A percentile compares a stretch with the other conserved stretches of the same genome.
These are phyloP conservation scores for Ceratocystis papillata DNA, from an alignment of 2,329 filamentous ascomycete species.

Conservation along the genomic window DNA sequence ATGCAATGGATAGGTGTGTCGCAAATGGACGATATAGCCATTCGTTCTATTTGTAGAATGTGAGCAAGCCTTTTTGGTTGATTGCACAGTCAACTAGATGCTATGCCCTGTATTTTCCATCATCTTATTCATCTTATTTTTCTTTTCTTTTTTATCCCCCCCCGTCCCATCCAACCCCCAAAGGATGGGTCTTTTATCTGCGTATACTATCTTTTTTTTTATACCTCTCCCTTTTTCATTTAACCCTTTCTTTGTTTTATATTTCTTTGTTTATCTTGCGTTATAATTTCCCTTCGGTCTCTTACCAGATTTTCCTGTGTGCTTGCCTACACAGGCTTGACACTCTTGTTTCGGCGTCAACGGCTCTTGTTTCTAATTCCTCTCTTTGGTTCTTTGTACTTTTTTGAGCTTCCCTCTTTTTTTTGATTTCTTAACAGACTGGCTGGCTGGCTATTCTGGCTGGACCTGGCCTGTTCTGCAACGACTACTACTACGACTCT, in stretches of 20 bases:
- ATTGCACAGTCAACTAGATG: background rate
- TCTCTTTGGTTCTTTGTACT: constrained; percentile 18
- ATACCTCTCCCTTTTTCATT: constrained; percentile 19
- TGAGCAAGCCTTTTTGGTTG: background rate
- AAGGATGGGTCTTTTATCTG: constrained; percentile 3
- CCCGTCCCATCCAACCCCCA: background rate
- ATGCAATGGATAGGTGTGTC: background rate
- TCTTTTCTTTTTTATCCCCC: constrained; percentile 7
- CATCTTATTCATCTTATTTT: constrained; percentile 3
- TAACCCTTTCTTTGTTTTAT: constrained; percentile 14
- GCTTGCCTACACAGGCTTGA: constrained; percentile 49
- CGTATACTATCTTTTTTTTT: constrained; percentile 16
- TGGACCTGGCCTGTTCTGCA: background rate
- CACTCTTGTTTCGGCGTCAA: constrained; percentile 16
- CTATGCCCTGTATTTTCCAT: constrained; percentile 4
- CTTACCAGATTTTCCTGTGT: constrained; percentile 50
- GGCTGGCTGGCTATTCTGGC: background rate
- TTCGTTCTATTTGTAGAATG: background rate
- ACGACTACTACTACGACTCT: constrained; percentile 18
- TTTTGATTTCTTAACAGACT: constrained; percentile 5
- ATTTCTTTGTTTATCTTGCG: constrained; percentile 16
- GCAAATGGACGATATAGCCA: constrained; percentile 2
- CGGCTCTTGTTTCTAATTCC: constrained; percentile 26
- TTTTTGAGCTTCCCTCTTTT: constrained; percentile 14
- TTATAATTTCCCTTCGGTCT: constrained; percentile 30